phyloP scores from a whole-genome alignment of 2,329 filamentous ascomycete genomes.

The Fusarium longipes region DNA sequence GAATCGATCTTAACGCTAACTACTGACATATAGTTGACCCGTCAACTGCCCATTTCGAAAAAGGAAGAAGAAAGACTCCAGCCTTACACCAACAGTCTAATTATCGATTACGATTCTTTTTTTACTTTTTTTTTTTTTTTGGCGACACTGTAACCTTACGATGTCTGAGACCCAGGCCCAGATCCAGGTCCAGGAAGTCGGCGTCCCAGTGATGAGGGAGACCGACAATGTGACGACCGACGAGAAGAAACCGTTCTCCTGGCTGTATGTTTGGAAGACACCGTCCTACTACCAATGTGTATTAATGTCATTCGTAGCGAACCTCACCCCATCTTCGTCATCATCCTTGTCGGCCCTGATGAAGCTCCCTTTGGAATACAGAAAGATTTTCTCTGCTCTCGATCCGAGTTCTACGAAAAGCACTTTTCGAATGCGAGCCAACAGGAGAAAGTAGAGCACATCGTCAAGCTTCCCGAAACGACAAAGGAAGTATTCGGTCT shows the following conservation, averaged over 20 bases:
- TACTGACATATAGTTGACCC: constrained; percentile 1
- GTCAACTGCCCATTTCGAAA: neutral
- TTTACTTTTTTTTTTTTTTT: too few species aligned
- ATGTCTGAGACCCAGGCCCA: constrained; percentile 36
- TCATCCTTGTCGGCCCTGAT: constrained; percentile 64
- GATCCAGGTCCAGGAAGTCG: constrained; percentile 22
- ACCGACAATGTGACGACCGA: constrained; percentile 23
- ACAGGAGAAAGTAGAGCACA: constrained; percentile 59
- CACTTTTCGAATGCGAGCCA: constrained; percentile 55
- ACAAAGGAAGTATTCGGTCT: constrained; percentile 65
- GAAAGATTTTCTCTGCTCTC: constrained; percentile 67
- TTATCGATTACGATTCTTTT: neutral
- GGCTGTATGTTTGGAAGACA: constrained; percentile 49
- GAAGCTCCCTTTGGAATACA: constrained; percentile 68
- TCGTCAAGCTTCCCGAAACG: constrained; percentile 62
- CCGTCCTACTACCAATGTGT: neutral
- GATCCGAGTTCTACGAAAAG: constrained; percentile 60
- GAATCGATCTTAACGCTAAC: constrained; percentile 30
- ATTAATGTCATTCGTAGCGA: constrained; percentile 53
- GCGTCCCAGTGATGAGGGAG: constrained; percentile 7
- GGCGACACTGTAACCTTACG: neutral
- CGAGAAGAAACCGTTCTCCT: constrained; percentile 50
- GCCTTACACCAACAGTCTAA: neutral
- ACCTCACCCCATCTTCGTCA: constrained; percentile 66
- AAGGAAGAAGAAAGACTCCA: too few species aligned